Percentiles rank a stretch among this genome's conserved stretches.
Conservation (phyloP, 352 stramenopile genomes). For the Pythium rhizo-oryzae region DNA sequence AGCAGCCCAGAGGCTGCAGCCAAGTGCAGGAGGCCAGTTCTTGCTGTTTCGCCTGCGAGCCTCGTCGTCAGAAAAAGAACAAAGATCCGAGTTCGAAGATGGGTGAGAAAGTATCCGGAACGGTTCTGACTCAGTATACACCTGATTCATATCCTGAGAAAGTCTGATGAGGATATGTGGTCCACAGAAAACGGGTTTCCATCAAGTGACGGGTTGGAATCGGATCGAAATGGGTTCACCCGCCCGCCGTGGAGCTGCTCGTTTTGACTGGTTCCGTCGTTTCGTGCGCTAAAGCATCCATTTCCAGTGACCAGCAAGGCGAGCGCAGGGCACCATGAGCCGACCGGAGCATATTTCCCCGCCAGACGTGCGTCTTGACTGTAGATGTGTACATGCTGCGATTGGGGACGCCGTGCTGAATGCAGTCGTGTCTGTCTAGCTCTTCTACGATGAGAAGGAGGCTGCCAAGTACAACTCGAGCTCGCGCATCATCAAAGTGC, state of each 20-base stretch:
- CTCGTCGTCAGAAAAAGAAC: slow-evolving; percentile 11
- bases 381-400: not conserved
- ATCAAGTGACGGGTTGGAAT: not conserved
- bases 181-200: slow-evolving; percentile 10
- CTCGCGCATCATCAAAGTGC: slow-evolving; percentile 93
- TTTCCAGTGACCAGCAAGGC: slow-evolving; percentile 14
- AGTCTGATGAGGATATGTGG: slow-evolving; percentile 4
- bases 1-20: not conserved
- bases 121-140: not conserved
- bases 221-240: not conserved
- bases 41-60: not conserved
- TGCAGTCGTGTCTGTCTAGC: slow-evolving; percentile 35
- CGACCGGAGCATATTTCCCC: slow-evolving; percentile 86
- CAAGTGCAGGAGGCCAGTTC: not conserved
- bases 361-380: slow-evolving; percentile 59
- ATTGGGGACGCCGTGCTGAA: not conserved
- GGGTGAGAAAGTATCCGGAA: not conserved
- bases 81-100: not conserved
- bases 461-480: slow-evolving; percentile 93
- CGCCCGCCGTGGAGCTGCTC: not conserved
- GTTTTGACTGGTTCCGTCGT: slow-evolving; percentile 35
- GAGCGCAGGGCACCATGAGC: slow-evolving; percentile 55
- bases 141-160: not conserved
- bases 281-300: slow-evolving; percentile 23
- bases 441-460: slow-evolving; percentile 94